A percentile compares a stretch with the other conserved stretches of the same genome.
phyloP scores from a whole-genome alignment of 257 asterid species.

The Solanum appendiculatum region DNA sequence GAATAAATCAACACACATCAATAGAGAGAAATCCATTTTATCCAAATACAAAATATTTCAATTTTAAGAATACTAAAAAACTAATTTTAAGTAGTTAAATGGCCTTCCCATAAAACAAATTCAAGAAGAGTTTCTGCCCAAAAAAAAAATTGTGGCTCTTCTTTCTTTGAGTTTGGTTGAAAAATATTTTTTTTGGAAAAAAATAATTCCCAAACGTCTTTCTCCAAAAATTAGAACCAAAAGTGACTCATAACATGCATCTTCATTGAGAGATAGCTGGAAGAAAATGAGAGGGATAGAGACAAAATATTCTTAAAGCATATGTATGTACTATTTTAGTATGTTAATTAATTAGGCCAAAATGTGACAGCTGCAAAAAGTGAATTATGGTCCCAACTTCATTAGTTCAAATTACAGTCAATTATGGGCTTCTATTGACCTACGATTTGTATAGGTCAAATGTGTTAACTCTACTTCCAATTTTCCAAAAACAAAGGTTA shows the following conservation, averaged over 20 bases:
- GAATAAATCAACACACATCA: background rate
- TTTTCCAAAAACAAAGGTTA: background rate
- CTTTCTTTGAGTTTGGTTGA: background rate
- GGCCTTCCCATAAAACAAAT: background rate
- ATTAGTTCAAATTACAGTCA: background rate
- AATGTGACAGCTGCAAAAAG: background rate
- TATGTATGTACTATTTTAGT: background rate
- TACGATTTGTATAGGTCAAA: background rate
- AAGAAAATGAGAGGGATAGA: background rate
- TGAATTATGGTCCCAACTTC: background rate
- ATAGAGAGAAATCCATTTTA: background rate
- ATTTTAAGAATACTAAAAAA: background rate
- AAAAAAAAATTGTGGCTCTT: background rate
- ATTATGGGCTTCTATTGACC: background rate
- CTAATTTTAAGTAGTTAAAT: background rate
- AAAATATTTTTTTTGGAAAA: background rate
- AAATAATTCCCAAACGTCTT: background rate
- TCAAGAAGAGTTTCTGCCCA: background rate
- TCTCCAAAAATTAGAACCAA: background rate
- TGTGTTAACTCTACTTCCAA: background rate
- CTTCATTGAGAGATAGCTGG: background rate
- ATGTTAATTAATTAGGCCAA: background rate
- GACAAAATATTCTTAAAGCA: background rate
- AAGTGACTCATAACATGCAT: background rate
- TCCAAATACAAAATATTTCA: background rate